Conservation (phyloP, 441 rosid genomes). For the Breynia disticha region DNA sequence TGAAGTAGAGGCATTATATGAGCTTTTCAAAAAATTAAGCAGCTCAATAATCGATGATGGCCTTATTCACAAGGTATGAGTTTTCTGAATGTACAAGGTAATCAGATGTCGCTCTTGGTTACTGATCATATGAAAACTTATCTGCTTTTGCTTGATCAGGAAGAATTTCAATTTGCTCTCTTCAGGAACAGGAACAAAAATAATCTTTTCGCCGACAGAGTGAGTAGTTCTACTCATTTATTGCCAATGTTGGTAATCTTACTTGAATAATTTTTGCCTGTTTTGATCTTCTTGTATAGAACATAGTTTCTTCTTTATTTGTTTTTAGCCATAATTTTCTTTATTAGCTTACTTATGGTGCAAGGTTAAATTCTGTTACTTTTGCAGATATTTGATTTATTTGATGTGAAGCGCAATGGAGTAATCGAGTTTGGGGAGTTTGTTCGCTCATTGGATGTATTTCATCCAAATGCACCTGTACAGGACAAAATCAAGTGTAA, state of each 20-base stretch:
- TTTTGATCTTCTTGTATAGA: too few species aligned
- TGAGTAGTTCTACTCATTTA: conserved; percentile 12
- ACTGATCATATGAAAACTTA: background rate
- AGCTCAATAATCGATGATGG: conserved; percentile 76
- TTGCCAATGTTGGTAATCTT: background rate
- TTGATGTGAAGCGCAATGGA: conserved; percentile 85
- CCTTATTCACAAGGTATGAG: conserved; percentile 80
- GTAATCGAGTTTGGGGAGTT: conserved; percentile 85
- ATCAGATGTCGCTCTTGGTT: background rate
- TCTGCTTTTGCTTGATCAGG: conserved; percentile 32
- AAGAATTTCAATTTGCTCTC: conserved; percentile 83
- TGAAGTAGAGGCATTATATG: conserved; percentile 75
- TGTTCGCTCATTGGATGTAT: conserved; percentile 69
- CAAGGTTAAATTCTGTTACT: background rate
- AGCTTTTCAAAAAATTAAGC: conserved; percentile 82
- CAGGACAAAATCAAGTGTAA: conserved; percentile 63
- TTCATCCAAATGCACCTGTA: conserved; percentile 62
- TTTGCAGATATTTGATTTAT: conserved; percentile 66
- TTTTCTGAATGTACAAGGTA: background rate
- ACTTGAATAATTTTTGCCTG: background rate
- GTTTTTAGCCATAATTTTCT: too few species aligned
- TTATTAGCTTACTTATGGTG: too few species aligned
- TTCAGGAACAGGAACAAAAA: conserved; percentile 57
- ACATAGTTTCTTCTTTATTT: too few species aligned
- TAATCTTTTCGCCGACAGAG: conserved; percentile 87